These are phyloP conservation scores for Gnaphalium uliginosum DNA, from an alignment of 129 eudicot genomes.

Conservation along the genomic window DNA sequence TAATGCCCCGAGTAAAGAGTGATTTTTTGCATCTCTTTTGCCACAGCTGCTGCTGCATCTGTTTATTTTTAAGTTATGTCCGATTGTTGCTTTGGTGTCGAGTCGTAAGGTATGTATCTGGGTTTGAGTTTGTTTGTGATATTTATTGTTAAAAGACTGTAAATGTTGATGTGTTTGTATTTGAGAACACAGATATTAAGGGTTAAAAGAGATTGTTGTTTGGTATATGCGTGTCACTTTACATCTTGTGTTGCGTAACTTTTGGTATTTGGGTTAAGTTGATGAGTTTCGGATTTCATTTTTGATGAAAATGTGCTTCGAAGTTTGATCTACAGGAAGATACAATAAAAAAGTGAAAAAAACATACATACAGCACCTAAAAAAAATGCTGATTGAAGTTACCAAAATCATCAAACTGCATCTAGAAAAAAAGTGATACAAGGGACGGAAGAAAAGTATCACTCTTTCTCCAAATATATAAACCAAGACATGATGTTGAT, in stretches of 20 bases:
- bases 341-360: too few relatives aligned
- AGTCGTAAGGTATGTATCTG: slow-evolving; percentile 12
- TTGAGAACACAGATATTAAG: slow-evolving; percentile 30
- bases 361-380: too few relatives aligned
- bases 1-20: slow-evolving; percentile 51
- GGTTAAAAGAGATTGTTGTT: slow-evolving; percentile 29
- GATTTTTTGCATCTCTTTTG: slow-evolving; percentile 45
- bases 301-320: neutral
- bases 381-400: too few relatives aligned
- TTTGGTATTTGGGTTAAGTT: neutral
- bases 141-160: slow-evolving; percentile 37
- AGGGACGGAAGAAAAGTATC: neutral
- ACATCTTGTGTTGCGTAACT: neutral
- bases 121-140: slow-evolving; percentile 43
- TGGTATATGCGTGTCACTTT: slow-evolving; percentile 11
- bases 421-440: neutral
- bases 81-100: slow-evolving; percentile 35
- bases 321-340: neutral
- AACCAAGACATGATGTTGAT: neutral
- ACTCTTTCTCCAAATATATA: neutral
- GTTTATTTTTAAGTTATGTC: slow-evolving; percentile 2
- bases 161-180: slow-evolving; percentile 35
- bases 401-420: too few relatives aligned
- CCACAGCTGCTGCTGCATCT: slow-evolving; percentile 31
- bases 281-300: neutral